phyloP scores from a whole-genome alignment of 805 yeast species.

The Jamesozyma hellenica region DNA sequence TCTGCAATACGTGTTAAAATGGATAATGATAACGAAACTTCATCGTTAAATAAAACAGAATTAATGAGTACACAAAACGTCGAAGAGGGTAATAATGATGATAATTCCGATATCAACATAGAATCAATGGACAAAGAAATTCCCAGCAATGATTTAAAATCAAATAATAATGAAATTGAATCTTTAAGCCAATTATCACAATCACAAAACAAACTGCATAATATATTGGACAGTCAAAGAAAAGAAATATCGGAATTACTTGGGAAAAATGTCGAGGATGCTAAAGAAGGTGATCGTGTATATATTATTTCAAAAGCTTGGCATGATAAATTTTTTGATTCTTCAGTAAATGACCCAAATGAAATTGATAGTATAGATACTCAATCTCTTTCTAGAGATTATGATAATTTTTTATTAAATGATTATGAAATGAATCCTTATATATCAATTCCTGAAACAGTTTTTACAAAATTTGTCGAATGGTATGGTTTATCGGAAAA shows the following conservation, averaged over 20 bases:
- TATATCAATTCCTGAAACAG: constrained; percentile 33
- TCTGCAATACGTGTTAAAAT: too few species aligned
- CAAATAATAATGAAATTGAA: background rate
- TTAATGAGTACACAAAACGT: background rate
- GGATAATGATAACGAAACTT: too few species aligned
- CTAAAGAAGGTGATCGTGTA: constrained; percentile 39
- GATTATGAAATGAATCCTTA: constrained; percentile 25
- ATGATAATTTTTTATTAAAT: constrained; percentile 34
- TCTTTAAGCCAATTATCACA: background rate
- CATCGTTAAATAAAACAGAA: too few species aligned
- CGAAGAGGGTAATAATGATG: background rate
- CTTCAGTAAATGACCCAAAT: constrained; percentile 17
- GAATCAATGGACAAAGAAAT: constrained; percentile 1
- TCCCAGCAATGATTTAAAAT: too few species aligned
- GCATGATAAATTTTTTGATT: constrained; percentile 33
- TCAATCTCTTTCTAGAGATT: constrained; percentile 33
- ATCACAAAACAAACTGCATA: background rate
- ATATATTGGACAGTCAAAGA: constrained; percentile 11
- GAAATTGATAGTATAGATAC: constrained; percentile 43
- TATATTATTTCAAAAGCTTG: constrained; percentile 41
- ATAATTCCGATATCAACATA: background rate
- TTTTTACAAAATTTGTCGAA: constrained; percentile 36
- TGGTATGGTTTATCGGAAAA: constrained; percentile 46
- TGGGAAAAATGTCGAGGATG: constrained; percentile 7
- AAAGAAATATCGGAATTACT: constrained; percentile 10